These are phyloP conservation scores for Aspergillus baeticus DNA, from an alignment of 495 filamentous ascomycete genomes.

Conservation along the genomic window DNA sequence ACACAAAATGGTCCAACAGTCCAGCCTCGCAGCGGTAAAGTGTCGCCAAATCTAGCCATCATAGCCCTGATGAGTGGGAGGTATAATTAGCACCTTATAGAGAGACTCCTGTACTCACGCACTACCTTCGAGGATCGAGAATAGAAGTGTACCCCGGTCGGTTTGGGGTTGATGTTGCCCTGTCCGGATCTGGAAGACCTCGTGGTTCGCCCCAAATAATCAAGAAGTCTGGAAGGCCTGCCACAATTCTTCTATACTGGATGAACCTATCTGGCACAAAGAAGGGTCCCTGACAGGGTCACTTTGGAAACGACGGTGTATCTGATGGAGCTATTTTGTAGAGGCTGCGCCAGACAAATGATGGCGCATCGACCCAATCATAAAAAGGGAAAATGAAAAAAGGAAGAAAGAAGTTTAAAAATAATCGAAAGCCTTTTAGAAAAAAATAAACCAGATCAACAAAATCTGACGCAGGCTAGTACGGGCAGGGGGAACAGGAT, in stretches of 20 bases:
- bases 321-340: constrained; percentile 7
- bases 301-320: constrained; percentile 14
- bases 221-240: constrained; percentile 1
- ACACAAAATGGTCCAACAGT: not conserved
- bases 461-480: not conserved
- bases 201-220: not conserved
- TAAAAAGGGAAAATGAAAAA: constrained; percentile 2
- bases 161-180: too few relatives aligned
- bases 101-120: not conserved
- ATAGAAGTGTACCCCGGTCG: too few relatives aligned
- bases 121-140: too few relatives aligned
- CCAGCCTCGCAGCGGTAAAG: not conserved
- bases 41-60: not conserved
- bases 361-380: constrained; percentile 4
- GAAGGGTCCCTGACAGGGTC: constrained; percentile 9
- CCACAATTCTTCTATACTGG: not conserved
- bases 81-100: not conserved
- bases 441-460: constrained; percentile 5
- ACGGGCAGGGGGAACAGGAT: too few relatives aligned
- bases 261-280: constrained; percentile 17
- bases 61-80: not conserved
- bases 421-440: constrained; percentile 1
- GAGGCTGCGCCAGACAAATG: constrained; percentile 3
- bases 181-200: not conserved
- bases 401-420: constrained; percentile 3